Percentiles rank a stretch among this genome's conserved stretches.
These are phyloP conservation scores for Cylindrodendrum hubeiense DNA, from an alignment of 2,329 filamentous ascomycete species.

Conservation along the genomic window DNA sequence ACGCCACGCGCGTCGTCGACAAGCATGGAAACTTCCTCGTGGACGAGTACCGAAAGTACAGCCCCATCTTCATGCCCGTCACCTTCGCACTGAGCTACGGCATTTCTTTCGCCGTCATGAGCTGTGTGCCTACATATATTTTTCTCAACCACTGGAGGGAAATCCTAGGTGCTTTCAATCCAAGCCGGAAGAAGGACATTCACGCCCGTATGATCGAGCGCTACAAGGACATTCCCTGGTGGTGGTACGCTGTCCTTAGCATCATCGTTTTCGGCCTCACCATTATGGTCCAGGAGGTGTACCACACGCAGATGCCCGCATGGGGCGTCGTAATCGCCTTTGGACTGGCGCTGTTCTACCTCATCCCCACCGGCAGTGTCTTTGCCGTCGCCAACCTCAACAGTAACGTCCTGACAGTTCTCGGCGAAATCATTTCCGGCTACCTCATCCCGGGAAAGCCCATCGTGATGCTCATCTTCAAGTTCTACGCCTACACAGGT, in stretches of 20 bases:
- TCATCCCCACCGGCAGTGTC: constrained; percentile 39
- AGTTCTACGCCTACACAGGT: constrained; percentile 33
- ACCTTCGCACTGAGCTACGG: constrained; percentile 24
- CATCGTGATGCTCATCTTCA: constrained; percentile 38
- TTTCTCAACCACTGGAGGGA: constrained; percentile 29
- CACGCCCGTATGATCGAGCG: constrained; percentile 51
- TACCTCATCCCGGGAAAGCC: constrained; percentile 34
- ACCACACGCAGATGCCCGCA: constrained; percentile 39
- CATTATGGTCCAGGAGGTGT: constrained; percentile 43
- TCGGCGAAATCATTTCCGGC: constrained; percentile 46
- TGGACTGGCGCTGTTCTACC: constrained; percentile 34
- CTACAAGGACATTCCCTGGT: constrained; percentile 48
- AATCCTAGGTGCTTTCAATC: constrained; percentile 21
- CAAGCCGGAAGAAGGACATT: constrained; percentile 46
- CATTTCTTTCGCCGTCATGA: constrained; percentile 31
- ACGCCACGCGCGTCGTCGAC: constrained; percentile 27
- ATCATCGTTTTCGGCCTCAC: constrained; percentile 47
- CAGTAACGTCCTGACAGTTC: constrained; percentile 49
- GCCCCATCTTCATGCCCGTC: constrained; percentile 30
- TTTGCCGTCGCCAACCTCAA: constrained; percentile 50
- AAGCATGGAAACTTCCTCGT: constrained; percentile 24
- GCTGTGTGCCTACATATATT: constrained; percentile 27
- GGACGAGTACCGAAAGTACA: constrained; percentile 26
- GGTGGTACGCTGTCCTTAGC: constrained; percentile 52
- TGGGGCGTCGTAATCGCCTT: constrained; percentile 44